Conservation (phyloP, 129 eudicot genomes). For the Kitagawia praeruptora region DNA sequence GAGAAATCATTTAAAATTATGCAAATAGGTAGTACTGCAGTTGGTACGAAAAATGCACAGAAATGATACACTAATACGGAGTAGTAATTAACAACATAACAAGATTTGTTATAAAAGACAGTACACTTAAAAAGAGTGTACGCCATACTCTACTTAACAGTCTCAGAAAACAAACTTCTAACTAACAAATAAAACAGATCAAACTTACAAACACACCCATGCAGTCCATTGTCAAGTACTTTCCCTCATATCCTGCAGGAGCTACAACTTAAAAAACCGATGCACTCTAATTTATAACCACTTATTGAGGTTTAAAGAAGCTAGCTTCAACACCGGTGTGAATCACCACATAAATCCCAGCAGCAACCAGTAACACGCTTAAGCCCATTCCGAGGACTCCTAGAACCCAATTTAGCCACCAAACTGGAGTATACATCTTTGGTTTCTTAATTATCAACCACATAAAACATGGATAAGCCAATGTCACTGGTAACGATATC, state of each 20-base stretch:
- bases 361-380: constrained; percentile 30
- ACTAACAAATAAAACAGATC: neutral
- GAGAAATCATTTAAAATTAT: neutral
- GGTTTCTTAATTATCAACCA: constrained; percentile 44
- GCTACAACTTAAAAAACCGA: neutral
- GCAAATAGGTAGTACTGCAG: neutral
- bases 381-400: constrained; percentile 35
- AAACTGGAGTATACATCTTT: constrained; percentile 23
- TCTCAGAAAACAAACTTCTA: neutral
- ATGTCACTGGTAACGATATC: constrained; percentile 35
- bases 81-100: neutral
- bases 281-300: neutral
- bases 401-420: constrained; percentile 47
- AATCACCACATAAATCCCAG: constrained; percentile 38
- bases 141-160: neutral
- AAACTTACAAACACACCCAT: neutral
- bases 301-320: constrained; percentile 36
- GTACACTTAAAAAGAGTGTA: neutral
- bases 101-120: neutral
- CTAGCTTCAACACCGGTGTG: constrained; percentile 38
- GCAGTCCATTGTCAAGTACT: neutral
- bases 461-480: constrained; percentile 57
- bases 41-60: neutral
- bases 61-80: neutral
- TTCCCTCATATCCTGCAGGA: neutral